A percentile compares a stretch with the other conserved stretches of the same genome.
phyloP scores from a whole-genome alignment of 768 basidiomycete genomes.

The Fomitopsis pulvina region DNA sequence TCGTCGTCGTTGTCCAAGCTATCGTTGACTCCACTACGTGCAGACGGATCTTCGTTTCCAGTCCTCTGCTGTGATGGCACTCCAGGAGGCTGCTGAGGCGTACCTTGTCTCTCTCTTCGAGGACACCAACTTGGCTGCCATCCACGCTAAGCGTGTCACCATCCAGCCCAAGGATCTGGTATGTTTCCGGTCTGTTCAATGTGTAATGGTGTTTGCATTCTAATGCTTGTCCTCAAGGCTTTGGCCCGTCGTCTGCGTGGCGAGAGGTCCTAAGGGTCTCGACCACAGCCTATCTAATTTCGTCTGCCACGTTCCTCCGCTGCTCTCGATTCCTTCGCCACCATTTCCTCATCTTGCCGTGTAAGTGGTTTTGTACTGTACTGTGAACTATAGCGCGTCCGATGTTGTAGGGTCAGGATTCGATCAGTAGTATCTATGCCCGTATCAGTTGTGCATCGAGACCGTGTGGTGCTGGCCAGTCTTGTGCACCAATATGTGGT shows the following conservation, averaged over 20 bases:
- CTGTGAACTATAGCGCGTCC: not conserved
- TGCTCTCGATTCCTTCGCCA: not conserved
- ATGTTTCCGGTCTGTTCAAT: conserved; percentile 18
- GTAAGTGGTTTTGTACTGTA: not conserved
- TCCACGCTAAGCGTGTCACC: conserved; percentile 82
- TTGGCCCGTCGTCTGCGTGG: conserved; percentile 76
- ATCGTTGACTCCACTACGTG: conserved; percentile 43
- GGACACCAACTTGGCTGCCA: conserved; percentile 80
- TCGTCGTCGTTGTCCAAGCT: conserved; percentile 58
- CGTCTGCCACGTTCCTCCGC: not conserved
- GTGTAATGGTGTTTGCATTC: not conserved
- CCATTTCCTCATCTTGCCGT: not conserved
- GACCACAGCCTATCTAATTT: not conserved
- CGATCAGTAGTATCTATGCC: too few relatives aligned
- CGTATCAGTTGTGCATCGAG: too few relatives aligned
- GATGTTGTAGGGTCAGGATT: too few relatives aligned
- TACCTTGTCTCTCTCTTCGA: conserved; percentile 77
- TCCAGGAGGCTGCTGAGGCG: conserved; percentile 83
- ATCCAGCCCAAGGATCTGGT: conserved; percentile 85
- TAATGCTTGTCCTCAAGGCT: conserved; percentile 26
- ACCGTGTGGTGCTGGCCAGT: too few relatives aligned
- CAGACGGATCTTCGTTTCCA: conserved; percentile 85
- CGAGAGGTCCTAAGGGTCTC: conserved; percentile 70
- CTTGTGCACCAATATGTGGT: too few relatives aligned
- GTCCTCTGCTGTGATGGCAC: conserved; percentile 84